Conservation (phyloP, 371 early-diverging fungal species). For the Haplosporangium sp. region DNA sequence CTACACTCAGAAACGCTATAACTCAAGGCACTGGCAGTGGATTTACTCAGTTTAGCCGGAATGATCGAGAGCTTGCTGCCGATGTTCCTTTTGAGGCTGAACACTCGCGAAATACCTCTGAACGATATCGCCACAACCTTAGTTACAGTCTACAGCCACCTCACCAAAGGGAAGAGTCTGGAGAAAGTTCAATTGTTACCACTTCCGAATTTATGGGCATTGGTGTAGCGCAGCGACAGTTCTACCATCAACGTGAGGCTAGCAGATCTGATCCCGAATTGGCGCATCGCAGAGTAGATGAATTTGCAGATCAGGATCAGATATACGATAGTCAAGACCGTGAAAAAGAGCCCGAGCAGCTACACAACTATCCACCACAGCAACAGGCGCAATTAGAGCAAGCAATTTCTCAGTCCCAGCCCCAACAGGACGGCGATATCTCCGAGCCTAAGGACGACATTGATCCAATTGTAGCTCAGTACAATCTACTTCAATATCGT, state of each 20-base stretch:
- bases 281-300: conserved; percentile 17
- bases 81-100: not conserved
- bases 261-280: conserved; percentile 50
- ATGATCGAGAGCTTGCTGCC: not conserved
- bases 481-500: conserved; percentile 19
- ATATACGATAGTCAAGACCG: conserved; percentile 18
- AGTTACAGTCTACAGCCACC: not conserved
- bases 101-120: not conserved
- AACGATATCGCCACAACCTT: not conserved
- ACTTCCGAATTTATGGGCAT: not conserved
- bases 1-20: not conserved
- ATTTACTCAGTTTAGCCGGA: conserved; percentile 2
- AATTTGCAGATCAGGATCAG: conserved; percentile 20
- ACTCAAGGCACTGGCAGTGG: conserved; percentile 1
- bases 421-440: not conserved
- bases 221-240: conserved; percentile 3
- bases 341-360: not conserved
- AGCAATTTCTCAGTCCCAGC: not conserved
- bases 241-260: conserved; percentile 47
- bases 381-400: conserved; percentile 4
- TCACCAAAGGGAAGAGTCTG: conserved; percentile 2
- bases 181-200: conserved; percentile 4
- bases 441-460: conserved; percentile 5
- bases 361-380: conserved; percentile 4
- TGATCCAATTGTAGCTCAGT: conserved; percentile 25